Evolutionary conservation across 352 stramenopile species (phyloP).

Genomic region (Phytophthora fragariaefolia): DNA sequence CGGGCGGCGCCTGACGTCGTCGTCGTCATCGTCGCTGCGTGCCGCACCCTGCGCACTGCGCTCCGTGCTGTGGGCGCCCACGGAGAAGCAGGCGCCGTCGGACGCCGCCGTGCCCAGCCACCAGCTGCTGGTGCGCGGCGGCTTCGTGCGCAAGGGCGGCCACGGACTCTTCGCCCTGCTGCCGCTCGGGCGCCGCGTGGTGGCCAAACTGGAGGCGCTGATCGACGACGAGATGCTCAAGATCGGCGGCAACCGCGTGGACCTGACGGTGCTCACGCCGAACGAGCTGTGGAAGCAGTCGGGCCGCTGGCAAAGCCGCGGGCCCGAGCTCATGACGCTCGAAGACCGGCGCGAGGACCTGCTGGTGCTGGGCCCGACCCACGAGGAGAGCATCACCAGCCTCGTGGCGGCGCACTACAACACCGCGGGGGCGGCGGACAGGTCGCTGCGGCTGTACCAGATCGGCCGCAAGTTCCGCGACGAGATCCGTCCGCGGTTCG

Average conservation of each 20-base stretch:
- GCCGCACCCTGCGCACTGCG: slow-evolving; percentile 41
- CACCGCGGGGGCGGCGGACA: slow-evolving; percentile 31
- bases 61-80: slow-evolving; percentile 74
- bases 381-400: slow-evolving; percentile 87
- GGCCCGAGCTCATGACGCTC: slow-evolving; percentile 85
- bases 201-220: slow-evolving; percentile 79
- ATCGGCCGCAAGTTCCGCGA: slow-evolving; percentile 90
- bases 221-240: slow-evolving; percentile 85
- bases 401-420: slow-evolving; percentile 77
- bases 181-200: slow-evolving; percentile 76
- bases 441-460: slow-evolving; percentile 85
- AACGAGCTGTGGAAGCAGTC: slow-evolving; percentile 84
- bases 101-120: slow-evolving; percentile 87
- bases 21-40: slow-evolving; percentile 22
- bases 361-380: slow-evolving; percentile 79
- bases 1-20: slow-evolving; percentile 25
- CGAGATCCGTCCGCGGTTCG: slow-evolving; percentile 88
- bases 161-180: slow-evolving; percentile 85
- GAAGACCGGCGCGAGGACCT: slow-evolving; percentile 73
- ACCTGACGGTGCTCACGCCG: slow-evolving; percentile 79
- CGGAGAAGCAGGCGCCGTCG: slow-evolving; percentile 74
- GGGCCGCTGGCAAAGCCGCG: slow-evolving; percentile 83
- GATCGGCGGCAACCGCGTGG: slow-evolving; percentile 86
- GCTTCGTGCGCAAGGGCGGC: slow-evolving; percentile 87
- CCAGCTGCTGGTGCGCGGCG: slow-evolving; percentile 82